phyloP scores from a whole-genome alignment of 2,329 filamentous ascomycete species.

The Penicillium sp. region DNA sequence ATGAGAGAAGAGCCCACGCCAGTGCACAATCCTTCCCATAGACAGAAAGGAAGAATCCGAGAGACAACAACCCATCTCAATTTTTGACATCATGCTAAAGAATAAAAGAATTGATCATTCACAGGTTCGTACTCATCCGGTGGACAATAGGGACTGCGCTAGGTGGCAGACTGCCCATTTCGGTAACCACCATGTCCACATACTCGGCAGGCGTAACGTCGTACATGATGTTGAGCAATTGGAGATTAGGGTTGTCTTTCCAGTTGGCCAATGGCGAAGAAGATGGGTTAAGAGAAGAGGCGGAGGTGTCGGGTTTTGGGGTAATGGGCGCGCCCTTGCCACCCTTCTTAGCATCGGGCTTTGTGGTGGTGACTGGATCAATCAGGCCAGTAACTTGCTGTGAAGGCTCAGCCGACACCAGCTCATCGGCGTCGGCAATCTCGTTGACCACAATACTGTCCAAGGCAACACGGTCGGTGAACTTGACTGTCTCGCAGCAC shows the following conservation, averaged over 20 bases:
- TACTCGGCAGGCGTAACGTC: constrained; percentile 88
- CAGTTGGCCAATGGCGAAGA: constrained; percentile 52
- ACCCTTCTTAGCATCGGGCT: constrained; percentile 34
- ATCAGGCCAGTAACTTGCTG: constrained; percentile 37
- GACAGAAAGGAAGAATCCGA: not conserved
- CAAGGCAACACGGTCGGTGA: constrained; percentile 83
- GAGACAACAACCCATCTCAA: not conserved
- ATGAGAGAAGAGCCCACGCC: not conserved
- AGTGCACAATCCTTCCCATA: not conserved
- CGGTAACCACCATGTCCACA: constrained; percentile 85
- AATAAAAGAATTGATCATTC: constrained; percentile 11
- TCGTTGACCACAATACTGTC: constrained; percentile 96
- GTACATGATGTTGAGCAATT: constrained; percentile 76
- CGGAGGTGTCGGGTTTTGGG: constrained; percentile 23
- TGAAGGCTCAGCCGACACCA: constrained; percentile 41
- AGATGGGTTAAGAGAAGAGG: constrained; percentile 26
- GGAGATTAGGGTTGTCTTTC: constrained; percentile 61
- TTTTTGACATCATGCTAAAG: constrained; percentile 4
- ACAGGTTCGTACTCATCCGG: constrained; percentile 54
- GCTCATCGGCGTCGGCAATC: constrained; percentile 73
- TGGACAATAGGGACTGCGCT: constrained; percentile 79
- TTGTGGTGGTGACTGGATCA: constrained; percentile 25
- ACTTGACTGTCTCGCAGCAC: constrained; percentile 93
- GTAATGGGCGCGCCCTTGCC: constrained; percentile 29
- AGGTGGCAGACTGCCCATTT: constrained; percentile 82